Evolutionary conservation across 305 asterid genomes (phyloP).

Genomic region (Petunia hybrid): DNA sequence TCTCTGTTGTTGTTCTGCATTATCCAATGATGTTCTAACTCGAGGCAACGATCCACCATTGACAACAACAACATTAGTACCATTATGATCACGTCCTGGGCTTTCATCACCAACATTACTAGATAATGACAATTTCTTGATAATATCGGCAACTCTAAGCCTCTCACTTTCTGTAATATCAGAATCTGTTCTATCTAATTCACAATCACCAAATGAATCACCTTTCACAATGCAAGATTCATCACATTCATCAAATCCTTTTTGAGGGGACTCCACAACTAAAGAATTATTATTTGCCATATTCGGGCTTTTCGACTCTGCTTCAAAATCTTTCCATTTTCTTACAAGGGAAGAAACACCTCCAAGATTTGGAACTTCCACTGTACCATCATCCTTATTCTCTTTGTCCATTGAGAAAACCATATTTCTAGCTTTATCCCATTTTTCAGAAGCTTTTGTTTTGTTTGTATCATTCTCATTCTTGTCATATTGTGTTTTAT

Average conservation of each 20-base stretch:
- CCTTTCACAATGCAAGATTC: constrained; percentile 35
- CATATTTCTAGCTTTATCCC: constrained; percentile 38
- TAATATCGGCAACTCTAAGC: constrained; percentile 72
- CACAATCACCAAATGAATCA: constrained; percentile 65
- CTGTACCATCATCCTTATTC: constrained; percentile 24
- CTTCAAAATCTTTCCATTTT: constrained; percentile 79
- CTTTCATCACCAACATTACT: constrained; percentile 41
- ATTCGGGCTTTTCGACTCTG: constrained; percentile 43
- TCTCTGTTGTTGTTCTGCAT: constrained; percentile 38
- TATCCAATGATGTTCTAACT: constrained; percentile 50
- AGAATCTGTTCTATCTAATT: constrained; percentile 60
- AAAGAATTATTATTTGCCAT: constrained; percentile 3
- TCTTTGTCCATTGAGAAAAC: constrained; percentile 27
- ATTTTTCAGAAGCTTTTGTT: constrained; percentile 28
- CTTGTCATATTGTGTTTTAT: constrained; percentile 22
- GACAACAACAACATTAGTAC: not conserved
- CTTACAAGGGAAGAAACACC: constrained; percentile 84
- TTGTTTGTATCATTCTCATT: constrained; percentile 7
- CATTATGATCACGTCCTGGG: constrained; percentile 29
- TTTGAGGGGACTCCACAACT: not conserved
- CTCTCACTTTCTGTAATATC: constrained; percentile 74
- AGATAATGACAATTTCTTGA: constrained; percentile 53
- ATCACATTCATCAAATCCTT: constrained; percentile 36
- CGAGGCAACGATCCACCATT: constrained; percentile 48
- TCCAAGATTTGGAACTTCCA: constrained; percentile 40